Conservation (phyloP, 2,329 filamentous ascomycete genomes). For the Decorospora gaudefroyi region DNA sequence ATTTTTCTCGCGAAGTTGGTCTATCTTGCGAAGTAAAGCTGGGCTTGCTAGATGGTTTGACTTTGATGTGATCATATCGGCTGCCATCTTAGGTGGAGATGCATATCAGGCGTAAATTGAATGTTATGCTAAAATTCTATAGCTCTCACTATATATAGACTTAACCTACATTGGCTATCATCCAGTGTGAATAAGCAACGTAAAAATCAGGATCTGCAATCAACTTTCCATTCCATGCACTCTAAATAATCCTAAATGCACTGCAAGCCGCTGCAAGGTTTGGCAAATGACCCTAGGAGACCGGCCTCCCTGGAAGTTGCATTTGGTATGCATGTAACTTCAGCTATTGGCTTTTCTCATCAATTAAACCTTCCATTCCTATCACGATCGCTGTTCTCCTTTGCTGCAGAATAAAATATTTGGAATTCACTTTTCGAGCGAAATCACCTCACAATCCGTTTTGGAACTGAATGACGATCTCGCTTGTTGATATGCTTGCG, state of each 20-base stretch:
- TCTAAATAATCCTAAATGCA: constrained; percentile 1
- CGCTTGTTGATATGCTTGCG: constrained; percentile 1
- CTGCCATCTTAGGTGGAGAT: not conserved
- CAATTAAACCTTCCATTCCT: not conserved
- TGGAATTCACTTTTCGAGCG: not conserved
- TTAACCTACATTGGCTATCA: not conserved
- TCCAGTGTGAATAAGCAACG: not conserved
- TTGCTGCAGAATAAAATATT: not conserved
- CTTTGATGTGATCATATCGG: not conserved
- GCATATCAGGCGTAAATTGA: not conserved
- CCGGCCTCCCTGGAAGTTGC: not conserved
- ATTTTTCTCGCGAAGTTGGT: constrained; percentile 6
- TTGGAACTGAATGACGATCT: not conserved
- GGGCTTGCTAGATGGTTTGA: constrained; percentile 3
- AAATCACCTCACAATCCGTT: not conserved
- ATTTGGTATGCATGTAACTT: not conserved
- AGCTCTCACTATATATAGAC: not conserved
- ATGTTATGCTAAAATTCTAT: not conserved
- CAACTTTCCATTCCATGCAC: not conserved
- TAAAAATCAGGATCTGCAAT: not conserved
- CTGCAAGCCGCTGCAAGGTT: not conserved
- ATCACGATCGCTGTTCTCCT: not conserved
- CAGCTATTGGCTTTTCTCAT: not conserved
- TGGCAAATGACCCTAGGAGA: constrained; percentile 1
- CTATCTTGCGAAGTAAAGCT: constrained; percentile 5